phyloP scores from a whole-genome alignment of 148 eudicot genomes.

The Chenopodium suecicum region DNA sequence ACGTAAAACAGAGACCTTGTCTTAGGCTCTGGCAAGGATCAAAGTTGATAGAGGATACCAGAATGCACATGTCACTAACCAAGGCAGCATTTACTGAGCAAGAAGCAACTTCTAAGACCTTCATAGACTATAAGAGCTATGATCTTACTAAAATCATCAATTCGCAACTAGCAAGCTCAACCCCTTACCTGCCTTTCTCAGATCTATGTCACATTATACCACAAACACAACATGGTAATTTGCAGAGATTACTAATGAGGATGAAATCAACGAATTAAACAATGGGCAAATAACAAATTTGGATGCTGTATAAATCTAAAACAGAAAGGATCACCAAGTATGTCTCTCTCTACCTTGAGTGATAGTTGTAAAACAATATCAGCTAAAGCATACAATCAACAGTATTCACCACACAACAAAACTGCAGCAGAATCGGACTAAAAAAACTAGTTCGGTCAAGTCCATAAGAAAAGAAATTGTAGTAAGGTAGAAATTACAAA shows the following conservation, averaged over 20 bases:
- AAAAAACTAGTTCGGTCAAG: slow-evolving; percentile 16
- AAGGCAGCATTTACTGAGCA: neutral
- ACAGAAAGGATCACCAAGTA: slow-evolving; percentile 8
- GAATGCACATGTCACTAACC: neutral
- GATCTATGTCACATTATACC: neutral
- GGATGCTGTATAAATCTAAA: slow-evolving; percentile 6
- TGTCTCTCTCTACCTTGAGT: slow-evolving; percentile 23
- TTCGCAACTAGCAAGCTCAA: neutral
- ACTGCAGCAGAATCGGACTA: slow-evolving; percentile 21
- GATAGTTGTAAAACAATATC: slow-evolving; percentile 18
- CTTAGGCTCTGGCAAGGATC: neutral
- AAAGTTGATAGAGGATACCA: neutral
- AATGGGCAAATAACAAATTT: neutral
- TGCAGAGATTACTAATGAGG: neutral
- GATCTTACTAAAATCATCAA: neutral
- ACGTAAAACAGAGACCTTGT: neutral
- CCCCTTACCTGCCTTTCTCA: neutral
- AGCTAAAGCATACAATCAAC: slow-evolving; percentile 16
- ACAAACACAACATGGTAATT: neutral
- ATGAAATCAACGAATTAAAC: neutral
- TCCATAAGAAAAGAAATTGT: slow-evolving; percentile 11
- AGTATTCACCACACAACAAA: slow-evolving; percentile 22
- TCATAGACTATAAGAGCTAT: neutral
- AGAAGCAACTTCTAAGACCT: too few relatives aligned
- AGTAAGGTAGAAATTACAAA: slow-evolving; percentile 20